Evolutionary conservation across 495 filamentous ascomycete genomes (phyloP), one percentile per base, ranked within the genome.

Genomic region (Penicillium tannophilum): DNA sequence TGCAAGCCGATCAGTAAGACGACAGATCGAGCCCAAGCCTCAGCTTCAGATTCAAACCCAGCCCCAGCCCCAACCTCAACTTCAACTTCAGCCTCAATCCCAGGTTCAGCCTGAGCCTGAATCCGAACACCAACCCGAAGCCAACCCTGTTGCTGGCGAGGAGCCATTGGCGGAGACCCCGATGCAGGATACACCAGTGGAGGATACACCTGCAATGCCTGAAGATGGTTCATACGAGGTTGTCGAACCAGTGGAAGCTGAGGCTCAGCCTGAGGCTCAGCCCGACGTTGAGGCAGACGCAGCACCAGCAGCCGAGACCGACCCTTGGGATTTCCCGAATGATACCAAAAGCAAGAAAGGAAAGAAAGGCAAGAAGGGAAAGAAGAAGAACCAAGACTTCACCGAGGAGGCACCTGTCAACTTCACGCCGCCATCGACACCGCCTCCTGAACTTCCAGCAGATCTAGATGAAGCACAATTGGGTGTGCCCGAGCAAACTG

Each of bases 401-500:
- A 17, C 56, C 17, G 67, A 69, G 20, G 64, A 73, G 26, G 44
- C 58, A 23, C 48, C 63, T 7, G 57, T 68, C 23, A 73, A 66
- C 47, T 48, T 76, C 52, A 79, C 77, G 3, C 77, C 77, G 1
- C 77, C 77, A 31, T 70, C 66, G 20, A 79, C 77, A 23, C 77
- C 77, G 43, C 73, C 66, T 17, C 47, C 51, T 31, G 57, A 55
- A 17, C 50, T 59, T 14, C 19, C 55, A 20, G 12, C 56, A 20
- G 55, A 62, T 44, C 50, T 50, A 1, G n/a, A 51, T 49, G 62
- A 54, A 12, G 55, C 59, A 17, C 51, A 54, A 49, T 42, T 26
- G 6, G 41, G 54, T 12, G 26, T 20, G 17, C 14, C 42, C n/a
- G 56, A 59, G 4, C 31, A 26, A 14, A 8, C 30, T 48, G 4